phyloP scores from a whole-genome alignment of 495 filamentous ascomycete genomes.

The Aspergillus olivimuriae region DNA sequence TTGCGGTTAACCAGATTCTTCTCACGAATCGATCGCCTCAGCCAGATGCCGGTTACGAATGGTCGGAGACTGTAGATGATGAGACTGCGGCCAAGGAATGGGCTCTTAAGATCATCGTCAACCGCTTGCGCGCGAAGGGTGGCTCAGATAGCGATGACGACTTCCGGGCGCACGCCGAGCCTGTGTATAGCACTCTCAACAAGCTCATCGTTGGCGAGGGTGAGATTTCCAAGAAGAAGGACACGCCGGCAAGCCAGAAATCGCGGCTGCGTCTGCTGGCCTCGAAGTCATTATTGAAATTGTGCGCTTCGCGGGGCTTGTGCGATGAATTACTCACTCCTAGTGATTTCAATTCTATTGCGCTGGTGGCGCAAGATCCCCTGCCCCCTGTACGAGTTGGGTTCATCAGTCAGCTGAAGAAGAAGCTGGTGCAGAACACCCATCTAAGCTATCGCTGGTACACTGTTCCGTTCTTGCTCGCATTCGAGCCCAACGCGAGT shows the following conservation, averaged over 20 bases:
- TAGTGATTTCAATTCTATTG: conserved; percentile 70
- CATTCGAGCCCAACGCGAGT: conserved; percentile 70
- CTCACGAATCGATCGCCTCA: conserved; percentile 56
- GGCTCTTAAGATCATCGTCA: conserved; percentile 85
- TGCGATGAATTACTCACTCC: conserved; percentile 73
- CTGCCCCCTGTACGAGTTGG: conserved; percentile 64
- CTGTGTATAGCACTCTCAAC: conserved; percentile 72
- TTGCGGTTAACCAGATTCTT: conserved; percentile 70
- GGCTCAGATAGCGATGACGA: conserved; percentile 44
- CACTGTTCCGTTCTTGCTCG: conserved; percentile 78
- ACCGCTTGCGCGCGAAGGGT: conserved; percentile 66
- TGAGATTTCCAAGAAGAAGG: conserved; percentile 65
- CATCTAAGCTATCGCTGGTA: conserved; percentile 62
- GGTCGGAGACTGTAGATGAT: conserved; percentile 68
- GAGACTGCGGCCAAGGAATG: conserved; percentile 80
- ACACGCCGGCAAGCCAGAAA: conserved; percentile 69
- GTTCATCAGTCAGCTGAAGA: conserved; percentile 80
- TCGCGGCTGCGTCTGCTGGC: conserved; percentile 74
- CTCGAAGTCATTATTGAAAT: conserved; percentile 74
- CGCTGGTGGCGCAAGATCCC: conserved; percentile 71
- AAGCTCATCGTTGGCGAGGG: conserved; percentile 67
- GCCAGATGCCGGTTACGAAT: conserved; percentile 46
- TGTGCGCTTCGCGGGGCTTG: conserved; percentile 60
- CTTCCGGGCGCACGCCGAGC: conserved; percentile 56
- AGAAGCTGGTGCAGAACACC: conserved; percentile 56